These are phyloP conservation scores for Dictyostelium discoideum DNA, from an alignment of 78 protist species.

Conservation along the genomic window DNA sequence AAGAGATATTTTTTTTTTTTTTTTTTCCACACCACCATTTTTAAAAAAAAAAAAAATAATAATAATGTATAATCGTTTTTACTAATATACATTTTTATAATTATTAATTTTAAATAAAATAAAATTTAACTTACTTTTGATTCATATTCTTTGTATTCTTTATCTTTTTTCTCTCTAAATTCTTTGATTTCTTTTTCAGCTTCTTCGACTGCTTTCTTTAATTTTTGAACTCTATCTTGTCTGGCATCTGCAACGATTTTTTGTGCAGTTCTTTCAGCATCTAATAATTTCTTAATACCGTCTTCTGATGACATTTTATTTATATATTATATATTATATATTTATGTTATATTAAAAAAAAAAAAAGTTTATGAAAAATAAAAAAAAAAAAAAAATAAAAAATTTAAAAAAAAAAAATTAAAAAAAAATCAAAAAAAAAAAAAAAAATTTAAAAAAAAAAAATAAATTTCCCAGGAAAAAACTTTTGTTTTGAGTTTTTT, in stretches of 20 bases:
- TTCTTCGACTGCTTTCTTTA: slow-evolving; percentile 66
- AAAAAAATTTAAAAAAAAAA: neutral
- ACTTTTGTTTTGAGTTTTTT: neutral
- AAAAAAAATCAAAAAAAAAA: slow-evolving; percentile 1
- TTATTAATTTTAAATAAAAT: too few relatives aligned
- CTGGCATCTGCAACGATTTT: slow-evolving; percentile 59
- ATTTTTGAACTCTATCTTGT: slow-evolving; percentile 64
- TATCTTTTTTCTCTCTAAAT: slow-evolving; percentile 58
- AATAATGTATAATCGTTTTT: too few relatives aligned
- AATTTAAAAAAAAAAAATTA: neutral
- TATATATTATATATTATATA: neutral
- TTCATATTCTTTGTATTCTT: slow-evolving; percentile 65
- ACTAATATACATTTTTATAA: too few relatives aligned
- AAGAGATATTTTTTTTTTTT: too few relatives aligned
- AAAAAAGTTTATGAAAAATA: neutral
- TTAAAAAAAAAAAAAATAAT: too few relatives aligned
- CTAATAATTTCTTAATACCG: slow-evolving; percentile 68
- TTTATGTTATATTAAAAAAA: neutral
- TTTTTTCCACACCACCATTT: too few relatives aligned
- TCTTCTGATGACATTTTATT: slow-evolving; percentile 36
- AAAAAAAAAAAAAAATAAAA: neutral
- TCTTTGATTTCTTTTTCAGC: slow-evolving; percentile 69
- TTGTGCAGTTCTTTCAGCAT: slow-evolving; percentile 69
- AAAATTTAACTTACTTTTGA: slow-evolving; percentile 21
- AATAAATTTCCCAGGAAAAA: neutral